These are phyloP conservation scores for Fusarium sp. DNA, from an alignment of 2,329 filamentous ascomycete genomes.

Conservation along the genomic window DNA sequence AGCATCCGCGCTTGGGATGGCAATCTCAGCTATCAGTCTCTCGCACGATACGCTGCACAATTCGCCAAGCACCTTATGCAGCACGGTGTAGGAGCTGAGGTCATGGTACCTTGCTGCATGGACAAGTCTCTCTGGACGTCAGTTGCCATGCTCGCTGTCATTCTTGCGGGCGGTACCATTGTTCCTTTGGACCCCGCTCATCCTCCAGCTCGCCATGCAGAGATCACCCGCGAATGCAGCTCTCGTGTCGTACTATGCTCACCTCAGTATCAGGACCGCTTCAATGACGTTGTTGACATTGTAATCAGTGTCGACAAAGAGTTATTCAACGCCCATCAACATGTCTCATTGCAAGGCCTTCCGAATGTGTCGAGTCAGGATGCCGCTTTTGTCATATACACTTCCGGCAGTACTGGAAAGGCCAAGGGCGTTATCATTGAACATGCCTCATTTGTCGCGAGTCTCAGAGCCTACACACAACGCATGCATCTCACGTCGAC, in stretches of 20 bases:
- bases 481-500: constrained; percentile 9
- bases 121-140: constrained; percentile 42
- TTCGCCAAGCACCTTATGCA: constrained; percentile 10
- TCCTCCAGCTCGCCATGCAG: constrained; percentile 20
- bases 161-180: constrained; percentile 41
- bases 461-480: constrained; percentile 19
- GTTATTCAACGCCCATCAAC: not conserved
- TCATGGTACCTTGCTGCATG: constrained; percentile 35
- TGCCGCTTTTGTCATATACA: constrained; percentile 37
- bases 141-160: constrained; percentile 42
- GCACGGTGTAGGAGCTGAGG: constrained; percentile 3
- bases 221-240: constrained; percentile 11
- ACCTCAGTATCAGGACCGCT: constrained; percentile 16
- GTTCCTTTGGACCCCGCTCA: constrained; percentile 41
- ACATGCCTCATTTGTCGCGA: constrained; percentile 26
- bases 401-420: constrained; percentile 42
- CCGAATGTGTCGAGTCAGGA: not conserved
- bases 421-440: constrained; percentile 42
- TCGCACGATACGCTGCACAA: constrained; percentile 6
- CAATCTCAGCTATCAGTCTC: constrained; percentile 22
- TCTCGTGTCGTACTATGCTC: constrained; percentile 23
- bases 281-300: not conserved
- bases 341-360: not conserved
- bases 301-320: not conserved
- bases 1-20: constrained; percentile 39